These are phyloP conservation scores for Puccinia horiana DNA, from an alignment of 1,284 basidiomycete genomes.

Conservation along the genomic window DNA sequence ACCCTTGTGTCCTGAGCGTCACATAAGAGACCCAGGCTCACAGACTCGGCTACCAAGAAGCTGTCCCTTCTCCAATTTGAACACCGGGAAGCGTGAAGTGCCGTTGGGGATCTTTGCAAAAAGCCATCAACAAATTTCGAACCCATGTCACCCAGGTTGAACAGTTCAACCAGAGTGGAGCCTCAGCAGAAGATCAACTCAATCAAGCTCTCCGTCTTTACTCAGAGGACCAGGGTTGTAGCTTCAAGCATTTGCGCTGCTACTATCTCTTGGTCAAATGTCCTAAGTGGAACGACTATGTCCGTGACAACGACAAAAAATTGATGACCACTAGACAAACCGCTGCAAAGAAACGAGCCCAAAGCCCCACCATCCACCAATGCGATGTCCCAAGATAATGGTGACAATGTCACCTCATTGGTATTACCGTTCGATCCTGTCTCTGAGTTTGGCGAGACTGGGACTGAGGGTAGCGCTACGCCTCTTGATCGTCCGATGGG, in stretches of 20 bases:
- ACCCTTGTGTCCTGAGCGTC: no score
- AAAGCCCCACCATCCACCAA: neutral
- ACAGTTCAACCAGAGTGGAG: slow-evolving; percentile 7
- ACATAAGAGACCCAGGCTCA: no score
- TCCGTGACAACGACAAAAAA: neutral
- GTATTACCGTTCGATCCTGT: neutral
- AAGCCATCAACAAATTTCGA: slow-evolving; percentile 8
- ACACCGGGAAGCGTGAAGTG: neutral
- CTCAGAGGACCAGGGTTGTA: neutral
- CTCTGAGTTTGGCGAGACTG: no score
- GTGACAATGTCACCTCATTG: neutral
- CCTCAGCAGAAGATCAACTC: slow-evolving; percentile 6
- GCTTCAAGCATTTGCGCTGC: neutral
- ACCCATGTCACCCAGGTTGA: slow-evolving; percentile 4
- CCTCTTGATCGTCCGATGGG: neutral
- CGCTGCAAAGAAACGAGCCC: neutral
- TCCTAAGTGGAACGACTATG: neutral
- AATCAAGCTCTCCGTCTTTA: neutral
- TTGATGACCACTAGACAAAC: no score
- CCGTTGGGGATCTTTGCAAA: slow-evolving; percentile 2
- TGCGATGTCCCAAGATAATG: no score
- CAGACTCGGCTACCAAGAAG: no score
- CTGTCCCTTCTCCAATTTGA: neutral
- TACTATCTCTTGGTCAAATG: slow-evolving; percentile 9
- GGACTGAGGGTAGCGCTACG: no score